Conservation (phyloP, 805 yeast genomes). For the Yarrowia sp. region DNA sequence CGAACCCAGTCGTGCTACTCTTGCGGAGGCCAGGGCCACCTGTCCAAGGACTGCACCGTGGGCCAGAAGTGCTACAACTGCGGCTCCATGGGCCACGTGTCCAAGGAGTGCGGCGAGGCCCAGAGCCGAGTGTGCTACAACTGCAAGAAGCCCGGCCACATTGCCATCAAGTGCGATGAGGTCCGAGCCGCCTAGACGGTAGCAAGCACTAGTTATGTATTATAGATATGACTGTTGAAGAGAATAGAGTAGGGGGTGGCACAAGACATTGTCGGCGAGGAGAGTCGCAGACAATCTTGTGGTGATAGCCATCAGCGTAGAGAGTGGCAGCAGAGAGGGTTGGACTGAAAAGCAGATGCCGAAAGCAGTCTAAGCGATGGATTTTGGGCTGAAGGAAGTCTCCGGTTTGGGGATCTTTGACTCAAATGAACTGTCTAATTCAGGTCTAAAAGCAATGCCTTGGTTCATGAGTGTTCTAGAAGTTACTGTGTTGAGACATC, state of each 20-base stretch:
- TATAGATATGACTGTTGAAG: slow-evolving; percentile 19
- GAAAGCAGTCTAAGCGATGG: too few species aligned
- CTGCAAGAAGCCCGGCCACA: slow-evolving; percentile 84
- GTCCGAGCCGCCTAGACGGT: slow-evolving; percentile 28
- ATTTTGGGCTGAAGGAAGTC: too few species aligned
- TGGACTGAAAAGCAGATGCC: too few species aligned
- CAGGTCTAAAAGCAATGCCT: too few species aligned
- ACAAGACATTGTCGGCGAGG: not conserved
- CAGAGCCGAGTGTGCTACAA: slow-evolving; percentile 70
- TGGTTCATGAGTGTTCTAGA: too few species aligned
- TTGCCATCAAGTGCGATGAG: slow-evolving; percentile 81
- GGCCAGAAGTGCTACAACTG: slow-evolving; percentile 93
- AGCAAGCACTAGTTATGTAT: slow-evolving; percentile 1
- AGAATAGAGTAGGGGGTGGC: slow-evolving; percentile 22
- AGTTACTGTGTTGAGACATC: too few species aligned
- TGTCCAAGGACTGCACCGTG: slow-evolving; percentile 85
- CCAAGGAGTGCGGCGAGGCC: slow-evolving; percentile 77
- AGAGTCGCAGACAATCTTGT: not conserved
- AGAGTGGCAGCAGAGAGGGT: too few species aligned
- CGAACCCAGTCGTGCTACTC: slow-evolving; percentile 86
- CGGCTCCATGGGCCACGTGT: slow-evolving; percentile 89
- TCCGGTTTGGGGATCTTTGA: too few species aligned
- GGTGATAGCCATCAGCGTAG: too few species aligned
- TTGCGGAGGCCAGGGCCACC: slow-evolving; percentile 88
- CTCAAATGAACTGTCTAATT: too few species aligned